Conservation (phyloP, 306 rosid species). For the Fragaria ananassa region DNA sequence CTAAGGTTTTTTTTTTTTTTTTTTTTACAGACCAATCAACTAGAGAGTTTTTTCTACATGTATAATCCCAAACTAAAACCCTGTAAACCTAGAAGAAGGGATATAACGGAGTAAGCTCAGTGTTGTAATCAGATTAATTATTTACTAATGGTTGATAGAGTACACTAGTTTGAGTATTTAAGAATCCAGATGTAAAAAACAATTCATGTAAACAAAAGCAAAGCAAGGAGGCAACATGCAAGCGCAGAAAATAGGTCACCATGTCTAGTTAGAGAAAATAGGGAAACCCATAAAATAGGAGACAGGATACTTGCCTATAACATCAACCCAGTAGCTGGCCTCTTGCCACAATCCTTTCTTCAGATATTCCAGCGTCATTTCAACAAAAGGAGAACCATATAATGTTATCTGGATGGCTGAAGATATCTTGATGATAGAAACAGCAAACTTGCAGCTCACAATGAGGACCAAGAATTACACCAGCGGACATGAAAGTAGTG, state of each 20-base stretch:
- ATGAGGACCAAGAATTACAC: constrained; percentile 26
- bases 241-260: constrained; percentile 37
- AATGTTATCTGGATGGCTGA: constrained; percentile 8
- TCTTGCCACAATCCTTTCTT: constrained; percentile 39
- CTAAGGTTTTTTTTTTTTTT: neutral
- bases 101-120: constrained; percentile 1
- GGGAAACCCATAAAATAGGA: constrained; percentile 31
- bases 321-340: constrained; percentile 43
- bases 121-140: neutral
- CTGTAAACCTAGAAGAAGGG: constrained; percentile 4
- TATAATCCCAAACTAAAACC: neutral
- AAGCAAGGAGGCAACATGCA: constrained; percentile 29
- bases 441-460: constrained; percentile 31
- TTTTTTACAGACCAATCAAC: neutral
- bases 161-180: constrained; percentile 5
- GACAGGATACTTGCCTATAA: constrained; percentile 72
- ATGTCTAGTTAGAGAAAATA: constrained; percentile 27
- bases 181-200: constrained; percentile 3
- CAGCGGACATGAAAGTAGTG: constrained; percentile 17
- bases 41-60: neutral
- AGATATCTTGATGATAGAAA: constrained; percentile 25
- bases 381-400: constrained; percentile 26
- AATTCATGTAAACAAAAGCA: constrained; percentile 33
- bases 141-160: constrained; percentile 11
- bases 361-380: constrained; percentile 29